Percentiles rank a stretch among this genome's conserved stretches.
Conservation (phyloP, 495 filamentous ascomycete species). For the Barbatosphaeria neglecta region DNA sequence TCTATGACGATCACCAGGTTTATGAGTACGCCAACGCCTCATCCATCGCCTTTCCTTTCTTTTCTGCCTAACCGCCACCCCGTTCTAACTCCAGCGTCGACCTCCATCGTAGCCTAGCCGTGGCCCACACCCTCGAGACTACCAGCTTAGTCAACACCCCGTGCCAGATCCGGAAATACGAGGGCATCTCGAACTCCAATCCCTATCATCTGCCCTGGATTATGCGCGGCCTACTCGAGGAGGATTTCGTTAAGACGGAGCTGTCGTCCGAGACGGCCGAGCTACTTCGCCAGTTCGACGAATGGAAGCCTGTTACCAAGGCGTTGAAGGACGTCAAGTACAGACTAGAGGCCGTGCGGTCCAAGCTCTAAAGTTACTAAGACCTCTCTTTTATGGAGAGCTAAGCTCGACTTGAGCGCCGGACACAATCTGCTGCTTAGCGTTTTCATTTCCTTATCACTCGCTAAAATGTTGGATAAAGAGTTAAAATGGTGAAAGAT, state of each 20-base stretch:
- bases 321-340: constrained; percentile 93
- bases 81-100: not conserved
- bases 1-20: constrained; percentile 84
- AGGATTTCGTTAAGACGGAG: constrained; percentile 78
- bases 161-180: constrained; percentile 32
- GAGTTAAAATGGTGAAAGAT: no score
- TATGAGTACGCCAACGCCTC: constrained; percentile 52
- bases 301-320: constrained; percentile 85
- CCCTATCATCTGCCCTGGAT: constrained; percentile 91
- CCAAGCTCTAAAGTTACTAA: constrained; percentile 62
- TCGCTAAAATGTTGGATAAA: no score
- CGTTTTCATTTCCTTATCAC: no score
- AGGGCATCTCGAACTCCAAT: constrained; percentile 43
- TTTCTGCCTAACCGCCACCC: constrained; percentile 1
- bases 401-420: no score
- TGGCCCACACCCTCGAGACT: constrained; percentile 79
- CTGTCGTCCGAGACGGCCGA: constrained; percentile 64
- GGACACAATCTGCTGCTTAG: no score
- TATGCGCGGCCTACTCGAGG: constrained; percentile 84
- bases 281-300: constrained; percentile 77
- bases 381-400: no score
- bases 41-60: not conserved
- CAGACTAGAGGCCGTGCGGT: constrained; percentile 80
- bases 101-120: constrained; percentile 50
- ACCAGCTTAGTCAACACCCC: constrained; percentile 36